phyloP scores from a whole-genome alignment of 192 early-diverging fungal genomes.

The Coemansia sp. region DNA sequence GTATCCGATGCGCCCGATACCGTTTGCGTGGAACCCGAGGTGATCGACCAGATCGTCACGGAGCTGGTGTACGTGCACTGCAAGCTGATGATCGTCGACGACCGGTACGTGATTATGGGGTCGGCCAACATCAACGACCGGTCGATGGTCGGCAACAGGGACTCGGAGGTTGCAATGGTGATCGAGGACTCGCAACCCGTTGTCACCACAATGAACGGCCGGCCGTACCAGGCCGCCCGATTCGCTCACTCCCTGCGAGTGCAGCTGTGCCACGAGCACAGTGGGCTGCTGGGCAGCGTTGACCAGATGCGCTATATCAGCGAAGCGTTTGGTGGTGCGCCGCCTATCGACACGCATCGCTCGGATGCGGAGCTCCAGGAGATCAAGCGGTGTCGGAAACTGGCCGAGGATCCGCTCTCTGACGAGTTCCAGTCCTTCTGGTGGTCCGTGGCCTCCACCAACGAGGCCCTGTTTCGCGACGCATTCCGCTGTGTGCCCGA shows the following conservation, averaged over 20 bases:
- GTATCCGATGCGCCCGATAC: constrained; percentile 6
- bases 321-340: constrained; percentile 44
- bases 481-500: constrained; percentile 88
- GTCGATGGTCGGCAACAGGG: constrained; percentile 81
- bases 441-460: constrained; percentile 62
- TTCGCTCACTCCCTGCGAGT: constrained; percentile 76
- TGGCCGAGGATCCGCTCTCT: constrained; percentile 68
- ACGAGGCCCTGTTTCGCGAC: constrained; percentile 72
- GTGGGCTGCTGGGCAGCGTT: constrained; percentile 63
- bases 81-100: constrained; percentile 87
- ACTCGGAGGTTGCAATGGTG: constrained; percentile 86
- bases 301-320: constrained; percentile 52
- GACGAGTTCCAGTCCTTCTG: constrained; percentile 66
- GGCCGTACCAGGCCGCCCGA: constrained; percentile 69
- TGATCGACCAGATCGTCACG: constrained; percentile 61
- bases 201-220: constrained; percentile 71
- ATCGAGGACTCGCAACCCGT: constrained; percentile 73
- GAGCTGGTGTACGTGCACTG: constrained; percentile 88
- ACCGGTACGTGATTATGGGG: constrained; percentile 77
- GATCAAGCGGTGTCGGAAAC: constrained; percentile 3
- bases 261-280: constrained; percentile 79
- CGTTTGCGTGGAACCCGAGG: constrained; percentile 28
- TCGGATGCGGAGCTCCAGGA: constrained; percentile 19
- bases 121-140: constrained; percentile 93
- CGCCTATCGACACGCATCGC: constrained; percentile 31